phyloP scores from a whole-genome alignment of 306 rosid species.

The cucumber (Cucumis sativus) region DNA sequence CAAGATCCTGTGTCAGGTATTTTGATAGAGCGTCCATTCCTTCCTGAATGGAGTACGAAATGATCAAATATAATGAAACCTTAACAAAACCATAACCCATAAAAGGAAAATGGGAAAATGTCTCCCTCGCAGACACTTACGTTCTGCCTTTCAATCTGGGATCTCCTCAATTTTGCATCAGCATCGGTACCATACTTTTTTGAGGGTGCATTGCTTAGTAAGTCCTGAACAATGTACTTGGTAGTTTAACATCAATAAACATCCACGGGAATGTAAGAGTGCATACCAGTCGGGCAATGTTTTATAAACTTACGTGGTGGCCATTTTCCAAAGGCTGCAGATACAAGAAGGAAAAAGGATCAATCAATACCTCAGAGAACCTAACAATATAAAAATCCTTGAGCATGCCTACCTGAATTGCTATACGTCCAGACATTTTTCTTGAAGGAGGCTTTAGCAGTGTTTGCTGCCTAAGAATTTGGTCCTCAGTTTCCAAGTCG shows the following conservation, averaged over 20 bases:
- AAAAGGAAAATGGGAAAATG: constrained; percentile 4
- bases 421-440: constrained; percentile 42
- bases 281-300: constrained; percentile 2
- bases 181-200: constrained; percentile 52
- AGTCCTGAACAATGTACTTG: constrained; percentile 27
- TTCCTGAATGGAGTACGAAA: constrained; percentile 42
- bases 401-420: constrained; percentile 36
- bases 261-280: constrained; percentile 9
- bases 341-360: constrained; percentile 18
- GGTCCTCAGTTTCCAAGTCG: constrained; percentile 81
- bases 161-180: constrained; percentile 35
- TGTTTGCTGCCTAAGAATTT: constrained; percentile 56
- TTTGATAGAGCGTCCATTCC: constrained; percentile 62
- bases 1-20: constrained; percentile 48
- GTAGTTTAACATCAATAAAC: background rate
- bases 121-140: constrained; percentile 26
- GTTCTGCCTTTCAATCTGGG: constrained; percentile 61
- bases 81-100: constrained; percentile 7
- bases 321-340: constrained; percentile 60
- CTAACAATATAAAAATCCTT: background rate
- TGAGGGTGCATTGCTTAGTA: constrained; percentile 16
- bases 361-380: constrained; percentile 17
- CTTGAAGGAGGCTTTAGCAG: constrained; percentile 44
- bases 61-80: constrained; percentile 2
- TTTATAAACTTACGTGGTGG: constrained; percentile 46